phyloP scores from a whole-genome alignment of 2,329 filamentous ascomycete genomes.

The Cladophialophora immunda region DNA sequence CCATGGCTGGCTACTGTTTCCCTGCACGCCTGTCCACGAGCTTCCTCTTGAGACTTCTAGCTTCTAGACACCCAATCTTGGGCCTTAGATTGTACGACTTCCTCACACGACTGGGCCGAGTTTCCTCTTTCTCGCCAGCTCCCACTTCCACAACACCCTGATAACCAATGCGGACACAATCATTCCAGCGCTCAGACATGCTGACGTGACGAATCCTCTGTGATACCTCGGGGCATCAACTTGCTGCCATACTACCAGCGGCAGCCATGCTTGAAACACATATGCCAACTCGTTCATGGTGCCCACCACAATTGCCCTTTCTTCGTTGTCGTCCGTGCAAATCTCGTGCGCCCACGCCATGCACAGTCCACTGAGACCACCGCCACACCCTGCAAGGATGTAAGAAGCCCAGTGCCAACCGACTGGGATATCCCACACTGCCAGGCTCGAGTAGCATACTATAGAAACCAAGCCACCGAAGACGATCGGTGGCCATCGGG shows the following conservation, averaged over 20 bases:
- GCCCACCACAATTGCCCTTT: conserved; percentile 67
- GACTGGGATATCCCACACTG: conserved; percentile 59
- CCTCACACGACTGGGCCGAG: conserved; percentile 14
- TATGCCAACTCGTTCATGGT: conserved; percentile 76
- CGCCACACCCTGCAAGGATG: conserved; percentile 60
- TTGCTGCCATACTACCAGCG: conserved; percentile 66
- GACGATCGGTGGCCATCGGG: conserved; percentile 70
- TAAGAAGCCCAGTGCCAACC: conserved; percentile 72
- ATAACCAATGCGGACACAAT: conserved; percentile 55
- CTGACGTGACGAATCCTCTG: conserved; percentile 68
- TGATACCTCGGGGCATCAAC: conserved; percentile 67
- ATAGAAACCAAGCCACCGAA: conserved; percentile 60
- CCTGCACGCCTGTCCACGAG: neutral
- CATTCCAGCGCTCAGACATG: conserved; percentile 45
- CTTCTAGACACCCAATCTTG: neutral
- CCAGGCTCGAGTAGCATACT: conserved; percentile 55
- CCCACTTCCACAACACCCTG: conserved; percentile 54
- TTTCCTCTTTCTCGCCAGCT: conserved; percentile 43
- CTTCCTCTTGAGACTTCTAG: neutral
- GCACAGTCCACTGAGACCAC: conserved; percentile 58
- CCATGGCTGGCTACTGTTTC: neutral
- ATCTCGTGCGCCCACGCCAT: conserved; percentile 67
- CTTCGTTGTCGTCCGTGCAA: conserved; percentile 48
- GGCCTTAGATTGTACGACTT: neutral
- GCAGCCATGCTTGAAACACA: conserved; percentile 74